Base-by-base conservation (phyloP, 768 basidiomycete species). In the Tephrocybe sp. region DNA sequence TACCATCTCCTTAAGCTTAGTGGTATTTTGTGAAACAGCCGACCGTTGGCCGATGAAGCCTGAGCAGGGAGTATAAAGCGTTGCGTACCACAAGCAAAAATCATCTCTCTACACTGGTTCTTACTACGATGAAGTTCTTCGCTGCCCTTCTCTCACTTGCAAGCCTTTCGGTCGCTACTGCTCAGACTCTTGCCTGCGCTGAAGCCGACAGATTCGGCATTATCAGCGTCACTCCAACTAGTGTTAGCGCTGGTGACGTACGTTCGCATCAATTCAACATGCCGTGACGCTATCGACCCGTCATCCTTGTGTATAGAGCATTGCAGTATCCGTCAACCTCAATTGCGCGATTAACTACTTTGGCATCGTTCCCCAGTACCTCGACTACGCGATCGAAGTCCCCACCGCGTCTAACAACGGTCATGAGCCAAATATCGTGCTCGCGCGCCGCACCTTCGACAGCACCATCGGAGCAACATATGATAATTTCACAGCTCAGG, bases 201-300 rank as follows among this genome's bases (percentile, higher is more conserved):
- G 13, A 56, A 34, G 55, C 55, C 15, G 9, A 9, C 27, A 39
- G 55, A 28, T 56, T 56, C 18, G 55, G 55, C 9, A 34, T 22
- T n/a, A 3, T 49, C 11, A 27, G 13, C 24, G 19, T 56, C 27
- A 42, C 51, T 19, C 55, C 55, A 6, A 36, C 47, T 24, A 31
- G 37, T 0, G 35, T 56, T n/a, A 56, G 37, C 27, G 32, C 55
- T 18, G 55, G 55, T 16, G 55, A 56, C 21, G 55, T 56, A 52
- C 18, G 51, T 55, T 18, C 19, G 5, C 30, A 24, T 11, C 8
- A 9, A 5, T 19, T 24, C 4, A 42, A 28, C 42, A 6, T 9
- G 2, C 2, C 7, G n/a, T 9, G 4, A 15, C 19, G 25, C 18
- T 49, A 39, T 16, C 16, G 12, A 37, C 9, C 26, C 4, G 2